These are phyloP conservation scores for Leishmania braziliensis DNA, from an alignment of 208 protist species.

Conservation along the genomic window DNA sequence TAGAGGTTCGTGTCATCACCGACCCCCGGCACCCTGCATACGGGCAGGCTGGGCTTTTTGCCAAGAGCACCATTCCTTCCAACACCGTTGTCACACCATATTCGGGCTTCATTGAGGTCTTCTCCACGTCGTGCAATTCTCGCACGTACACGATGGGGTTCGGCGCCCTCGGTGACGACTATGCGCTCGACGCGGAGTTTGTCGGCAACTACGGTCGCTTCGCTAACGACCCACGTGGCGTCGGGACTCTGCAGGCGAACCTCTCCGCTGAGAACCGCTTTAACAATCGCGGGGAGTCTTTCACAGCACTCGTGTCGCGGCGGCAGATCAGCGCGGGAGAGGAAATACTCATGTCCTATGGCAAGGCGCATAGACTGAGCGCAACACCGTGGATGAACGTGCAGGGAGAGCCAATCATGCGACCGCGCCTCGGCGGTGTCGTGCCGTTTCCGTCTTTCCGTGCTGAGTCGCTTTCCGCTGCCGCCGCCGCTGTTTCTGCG, in stretches of 20 bases:
- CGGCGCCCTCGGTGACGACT: conserved; percentile 77
- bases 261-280: conserved; percentile 81
- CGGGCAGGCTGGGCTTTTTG: conserved; percentile 87
- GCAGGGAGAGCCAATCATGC: conserved; percentile 63
- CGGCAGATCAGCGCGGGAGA: conserved; percentile 78
- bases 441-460: conserved; percentile 66
- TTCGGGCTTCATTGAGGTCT: conserved; percentile 83
- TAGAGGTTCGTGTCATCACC: conserved; percentile 83
- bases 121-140: conserved; percentile 78
- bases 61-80: conserved; percentile 57
- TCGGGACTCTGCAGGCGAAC: conserved; percentile 71
- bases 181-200: conserved; percentile 89
- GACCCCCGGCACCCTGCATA: conserved; percentile 83
- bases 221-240: conserved; percentile 86
- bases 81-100: conserved; percentile 85
- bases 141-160: conserved; percentile 92
- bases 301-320: conserved; percentile 80
- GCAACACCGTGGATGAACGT: conserved; percentile 69
- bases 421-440: conserved; percentile 52
- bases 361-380: conserved; percentile 78
- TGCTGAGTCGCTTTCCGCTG: neutral
- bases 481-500: neutral
- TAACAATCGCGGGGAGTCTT: conserved; percentile 78
- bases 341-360: conserved; percentile 92
- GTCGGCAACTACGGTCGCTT: conserved; percentile 88